Conservation (phyloP, 148 eudicot genomes). For the Rhododendron vialii region DNA sequence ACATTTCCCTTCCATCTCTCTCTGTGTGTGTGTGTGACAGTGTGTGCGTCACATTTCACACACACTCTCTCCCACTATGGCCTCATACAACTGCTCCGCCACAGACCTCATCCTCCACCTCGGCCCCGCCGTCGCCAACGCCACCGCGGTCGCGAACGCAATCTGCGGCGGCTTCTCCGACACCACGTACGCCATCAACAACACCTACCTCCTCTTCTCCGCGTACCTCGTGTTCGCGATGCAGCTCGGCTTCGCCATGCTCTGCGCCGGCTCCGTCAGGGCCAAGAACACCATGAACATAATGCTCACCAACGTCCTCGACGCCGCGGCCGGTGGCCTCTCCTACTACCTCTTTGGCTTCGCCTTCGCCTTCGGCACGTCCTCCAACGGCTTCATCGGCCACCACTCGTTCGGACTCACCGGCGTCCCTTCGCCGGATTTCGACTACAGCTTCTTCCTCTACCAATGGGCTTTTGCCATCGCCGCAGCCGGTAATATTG, state of each 20-base stretch:
- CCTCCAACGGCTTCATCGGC: constrained; percentile 43
- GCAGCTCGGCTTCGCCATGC: constrained; percentile 62
- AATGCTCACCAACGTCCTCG: constrained; percentile 57
- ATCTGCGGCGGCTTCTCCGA: constrained; percentile 22
- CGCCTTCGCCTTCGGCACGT: constrained; percentile 42
- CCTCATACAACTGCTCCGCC: constrained; percentile 17
- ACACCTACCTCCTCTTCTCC: constrained; percentile 48
- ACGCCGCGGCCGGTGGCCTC: constrained; percentile 50
- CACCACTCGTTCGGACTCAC: constrained; percentile 35
- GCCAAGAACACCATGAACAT: constrained; percentile 61
- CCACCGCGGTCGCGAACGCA: constrained; percentile 30
- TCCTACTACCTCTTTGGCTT: constrained; percentile 52
- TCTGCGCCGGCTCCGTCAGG: constrained; percentile 56
- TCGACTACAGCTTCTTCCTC: constrained; percentile 36
- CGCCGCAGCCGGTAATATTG: constrained; percentile 34
- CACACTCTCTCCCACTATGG: neutral
- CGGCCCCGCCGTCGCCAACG: constrained; percentile 15
- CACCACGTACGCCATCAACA: constrained; percentile 40
- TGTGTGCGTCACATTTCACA: neutral
- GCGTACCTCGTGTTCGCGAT: constrained; percentile 51
- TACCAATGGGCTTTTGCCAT: constrained; percentile 49
- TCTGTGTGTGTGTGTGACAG: no score
- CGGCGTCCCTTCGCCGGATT: constrained; percentile 9
- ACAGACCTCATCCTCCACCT: constrained; percentile 32
- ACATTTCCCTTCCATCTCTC: neutral